phyloP scores from a whole-genome alignment of 495 filamentous ascomycete genomes.

The Neurospora sp. region DNA sequence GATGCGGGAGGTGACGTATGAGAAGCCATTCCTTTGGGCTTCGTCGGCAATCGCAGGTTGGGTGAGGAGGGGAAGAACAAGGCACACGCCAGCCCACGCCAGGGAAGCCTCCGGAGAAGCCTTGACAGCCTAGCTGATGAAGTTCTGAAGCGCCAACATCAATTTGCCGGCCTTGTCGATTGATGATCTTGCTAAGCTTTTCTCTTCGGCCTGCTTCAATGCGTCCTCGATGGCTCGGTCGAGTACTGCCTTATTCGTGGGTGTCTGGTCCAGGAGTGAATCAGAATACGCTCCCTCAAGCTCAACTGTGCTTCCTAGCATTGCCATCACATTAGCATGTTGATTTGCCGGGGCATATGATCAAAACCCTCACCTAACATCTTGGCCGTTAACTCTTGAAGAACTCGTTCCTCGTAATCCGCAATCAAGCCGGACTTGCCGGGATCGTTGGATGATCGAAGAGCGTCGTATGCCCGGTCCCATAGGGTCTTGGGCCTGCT shows the following conservation, averaged over 20 bases:
- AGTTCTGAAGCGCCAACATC: constrained; percentile 5
- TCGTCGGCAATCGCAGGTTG: constrained; percentile 9
- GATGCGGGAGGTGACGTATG: constrained; percentile 18
- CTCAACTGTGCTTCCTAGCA: neutral
- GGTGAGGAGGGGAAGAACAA: constrained; percentile 17
- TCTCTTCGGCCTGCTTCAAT: neutral
- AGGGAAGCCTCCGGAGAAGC: constrained; percentile 15
- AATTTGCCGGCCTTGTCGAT: constrained; percentile 7
- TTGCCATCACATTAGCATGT: neutral
- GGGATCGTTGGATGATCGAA: neutral
- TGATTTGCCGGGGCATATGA: accelerated
- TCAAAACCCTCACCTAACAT: neutral
- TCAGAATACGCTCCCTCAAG: neutral
- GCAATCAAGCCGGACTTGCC: neutral
- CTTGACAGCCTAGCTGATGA: constrained; percentile 12
- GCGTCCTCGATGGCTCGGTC: neutral
- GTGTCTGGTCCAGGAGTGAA: neutral
- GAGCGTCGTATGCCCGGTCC: neutral
- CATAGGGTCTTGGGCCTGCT: neutral
- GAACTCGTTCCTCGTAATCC: neutral
- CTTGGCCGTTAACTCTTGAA: accelerated
- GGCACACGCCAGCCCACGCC: constrained; percentile 16
- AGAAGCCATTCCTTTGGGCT: constrained; percentile 14
- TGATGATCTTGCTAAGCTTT: neutral
- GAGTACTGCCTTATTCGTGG: neutral